Conservation (phyloP, 768 basidiomycete species). For the Psilocybe azurescens region DNA sequence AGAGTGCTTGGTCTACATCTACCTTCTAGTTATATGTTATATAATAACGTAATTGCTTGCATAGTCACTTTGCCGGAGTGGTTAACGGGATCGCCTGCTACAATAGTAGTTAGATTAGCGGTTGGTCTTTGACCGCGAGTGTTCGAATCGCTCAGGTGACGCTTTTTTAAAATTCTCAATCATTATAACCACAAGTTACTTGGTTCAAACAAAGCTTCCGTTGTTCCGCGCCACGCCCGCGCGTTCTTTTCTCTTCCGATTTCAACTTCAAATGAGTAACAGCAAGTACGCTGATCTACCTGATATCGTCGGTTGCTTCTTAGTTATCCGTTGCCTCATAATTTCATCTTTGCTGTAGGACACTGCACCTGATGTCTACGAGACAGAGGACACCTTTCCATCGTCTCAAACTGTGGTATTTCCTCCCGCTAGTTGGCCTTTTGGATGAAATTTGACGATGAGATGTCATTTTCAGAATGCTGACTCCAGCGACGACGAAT, state of each 20-base stretch:
- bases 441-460: neutral
- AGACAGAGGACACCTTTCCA: slow-evolving; percentile 82
- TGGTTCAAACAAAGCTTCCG: neutral
- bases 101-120: slow-evolving; percentile 34
- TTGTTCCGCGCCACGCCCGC: neutral
- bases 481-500: slow-evolving; percentile 74
- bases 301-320: slow-evolving; percentile 74
- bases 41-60: too few relatives aligned
- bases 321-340: slow-evolving; percentile 10
- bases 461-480: slow-evolving; percentile 46
- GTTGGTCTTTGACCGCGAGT: slow-evolving; percentile 53
- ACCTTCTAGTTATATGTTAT: too few relatives aligned
- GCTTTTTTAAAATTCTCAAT: slow-evolving; percentile 27
- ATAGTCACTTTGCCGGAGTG: slow-evolving; percentile 92
- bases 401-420: slow-evolving; percentile 56
- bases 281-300: slow-evolving; percentile 89
- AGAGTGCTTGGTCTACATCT: too few relatives aligned
- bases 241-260: neutral
- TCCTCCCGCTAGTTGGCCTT: slow-evolving; percentile 7
- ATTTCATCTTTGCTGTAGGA: slow-evolving; percentile 54
- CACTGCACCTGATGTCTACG: slow-evolving; percentile 90
- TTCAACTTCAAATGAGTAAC: slow-evolving; percentile 49
- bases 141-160: slow-evolving; percentile 57
- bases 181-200: neutral
- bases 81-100: slow-evolving; percentile 90